A percentile compares a stretch with the other conserved stretches of the same genome.
These are phyloP conservation scores for Lactarius hatsudake DNA, from an alignment of 768 basidiomycete species.

Conservation along the genomic window DNA sequence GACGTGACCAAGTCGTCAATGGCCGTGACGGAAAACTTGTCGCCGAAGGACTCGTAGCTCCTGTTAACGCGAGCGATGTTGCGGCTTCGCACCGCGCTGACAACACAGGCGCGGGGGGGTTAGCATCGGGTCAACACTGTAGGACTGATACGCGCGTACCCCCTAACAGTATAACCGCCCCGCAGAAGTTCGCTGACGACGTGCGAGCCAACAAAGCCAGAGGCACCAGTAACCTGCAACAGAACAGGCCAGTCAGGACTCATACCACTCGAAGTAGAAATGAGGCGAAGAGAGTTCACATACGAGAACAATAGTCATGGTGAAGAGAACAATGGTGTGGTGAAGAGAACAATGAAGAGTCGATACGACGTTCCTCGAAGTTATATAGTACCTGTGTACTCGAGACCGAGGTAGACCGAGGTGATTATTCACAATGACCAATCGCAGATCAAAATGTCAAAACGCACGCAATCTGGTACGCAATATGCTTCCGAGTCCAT, in stretches of 20 bases:
- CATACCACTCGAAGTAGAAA: not conserved
- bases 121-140: not conserved
- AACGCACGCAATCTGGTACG: too few relatives aligned
- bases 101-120: not conserved
- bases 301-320: slow-evolving; percentile 9
- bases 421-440: not conserved
- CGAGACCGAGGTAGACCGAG: not conserved
- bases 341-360: too few relatives aligned
- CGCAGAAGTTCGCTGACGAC: slow-evolving; percentile 38
- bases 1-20: slow-evolving; percentile 29
- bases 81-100: slow-evolving; percentile 28
- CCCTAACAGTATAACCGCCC: slow-evolving; percentile 51
- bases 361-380: too few relatives aligned
- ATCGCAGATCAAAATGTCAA: too few relatives aligned
- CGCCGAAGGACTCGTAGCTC: slow-evolving; percentile 24
- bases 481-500: too few relatives aligned
- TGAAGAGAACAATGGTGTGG: not conserved
- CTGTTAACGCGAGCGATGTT: slow-evolving; percentile 22
- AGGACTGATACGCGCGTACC: slow-evolving; percentile 28
- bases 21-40: slow-evolving; percentile 23
- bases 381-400: not conserved
- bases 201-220: slow-evolving; percentile 37
- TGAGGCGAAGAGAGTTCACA: not conserved
- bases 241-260: not conserved
- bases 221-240: slow-evolving; percentile 44